These are phyloP conservation scores for Citeromyces hawaiiensis DNA, from an alignment of 1,139 yeast genomes.

Conservation along the genomic window DNA sequence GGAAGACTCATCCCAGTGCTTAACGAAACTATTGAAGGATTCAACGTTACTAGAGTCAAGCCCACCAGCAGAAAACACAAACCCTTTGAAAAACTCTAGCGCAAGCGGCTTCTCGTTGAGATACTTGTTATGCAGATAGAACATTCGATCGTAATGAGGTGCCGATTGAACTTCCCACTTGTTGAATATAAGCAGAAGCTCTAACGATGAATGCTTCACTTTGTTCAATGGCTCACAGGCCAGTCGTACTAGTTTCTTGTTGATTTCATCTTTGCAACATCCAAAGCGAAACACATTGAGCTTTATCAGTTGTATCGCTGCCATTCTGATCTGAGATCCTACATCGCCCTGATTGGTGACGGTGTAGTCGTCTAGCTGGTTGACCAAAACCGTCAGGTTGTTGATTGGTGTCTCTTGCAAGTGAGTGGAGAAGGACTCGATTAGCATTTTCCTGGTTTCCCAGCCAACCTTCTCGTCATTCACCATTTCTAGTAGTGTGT, in stretches of 20 bases:
- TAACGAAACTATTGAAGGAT: slow-evolving; percentile 16
- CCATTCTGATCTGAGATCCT: slow-evolving; percentile 57
- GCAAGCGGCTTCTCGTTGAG: slow-evolving; percentile 9
- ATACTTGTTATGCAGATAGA: slow-evolving; percentile 1
- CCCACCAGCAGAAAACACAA: slow-evolving; percentile 38
- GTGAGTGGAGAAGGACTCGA: slow-evolving; percentile 12
- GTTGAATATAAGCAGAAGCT: slow-evolving; percentile 10
- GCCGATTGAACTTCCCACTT: slow-evolving; percentile 4
- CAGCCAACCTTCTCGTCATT: slow-evolving; percentile 9
- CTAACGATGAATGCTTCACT: slow-evolving; percentile 18
- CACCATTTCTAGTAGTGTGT: slow-evolving; percentile 8
- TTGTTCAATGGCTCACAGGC: slow-evolving; percentile 36
- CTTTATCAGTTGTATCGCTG: slow-evolving; percentile 28
- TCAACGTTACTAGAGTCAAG: slow-evolving; percentile 10
- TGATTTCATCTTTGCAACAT: slow-evolving; percentile 4
- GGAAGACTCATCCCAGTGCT: slow-evolving; percentile 14
- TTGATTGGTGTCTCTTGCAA: slow-evolving; percentile 1
- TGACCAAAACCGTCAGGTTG: slow-evolving; percentile 7
- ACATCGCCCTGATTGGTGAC: slow-evolving; percentile 64
- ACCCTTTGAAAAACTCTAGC: slow-evolving; percentile 41
- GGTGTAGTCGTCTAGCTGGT: slow-evolving; percentile 48
- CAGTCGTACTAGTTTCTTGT: slow-evolving; percentile 33
- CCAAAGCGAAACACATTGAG: slow-evolving; percentile 14
- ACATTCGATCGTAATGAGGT: not conserved
- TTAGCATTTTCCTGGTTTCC: slow-evolving; percentile 10